Percentiles rank a stretch among this genome's conserved stretches.
phyloP scores from a whole-genome alignment of 257 asterid species.

The Solanum medicagineum region DNA sequence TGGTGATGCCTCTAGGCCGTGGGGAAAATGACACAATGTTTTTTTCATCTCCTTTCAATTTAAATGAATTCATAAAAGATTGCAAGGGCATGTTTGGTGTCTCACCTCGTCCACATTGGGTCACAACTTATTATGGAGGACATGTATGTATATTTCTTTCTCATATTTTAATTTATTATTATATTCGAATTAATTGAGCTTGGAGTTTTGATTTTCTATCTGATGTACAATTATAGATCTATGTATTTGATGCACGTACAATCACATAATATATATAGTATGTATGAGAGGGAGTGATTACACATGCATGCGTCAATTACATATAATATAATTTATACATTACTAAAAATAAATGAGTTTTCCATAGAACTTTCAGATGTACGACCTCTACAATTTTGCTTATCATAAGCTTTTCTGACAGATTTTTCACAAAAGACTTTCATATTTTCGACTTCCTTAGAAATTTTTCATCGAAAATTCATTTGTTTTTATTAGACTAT shows the following conservation, averaged over 20 bases:
- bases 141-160: constrained; percentile 9
- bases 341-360: background rate
- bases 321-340: background rate
- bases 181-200: too few species aligned
- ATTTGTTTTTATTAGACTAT: background rate
- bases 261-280: background rate
- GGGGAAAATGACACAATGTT: constrained; percentile 24
- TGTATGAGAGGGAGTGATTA: background rate
- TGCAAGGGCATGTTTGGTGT: constrained; percentile 19
- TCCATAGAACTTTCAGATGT: background rate
- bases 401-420: background rate
- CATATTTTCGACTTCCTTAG: background rate
- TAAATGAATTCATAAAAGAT: background rate
- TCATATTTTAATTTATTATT: background rate
- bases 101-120: constrained; percentile 33
- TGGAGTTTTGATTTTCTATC: rapidly evolving
- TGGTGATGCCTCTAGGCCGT: constrained; percentile 26
- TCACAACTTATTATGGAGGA: constrained; percentile 36
- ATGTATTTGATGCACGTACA: background rate
- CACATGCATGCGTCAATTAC: background rate
- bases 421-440: too few species aligned
- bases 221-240: background rate
- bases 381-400: background rate
- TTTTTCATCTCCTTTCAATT: constrained; percentile 13
- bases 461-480: too few species aligned